Base-by-base conservation (phyloP, 495 filamentous ascomycete genomes). In the Xylaria scruposa region DNA sequence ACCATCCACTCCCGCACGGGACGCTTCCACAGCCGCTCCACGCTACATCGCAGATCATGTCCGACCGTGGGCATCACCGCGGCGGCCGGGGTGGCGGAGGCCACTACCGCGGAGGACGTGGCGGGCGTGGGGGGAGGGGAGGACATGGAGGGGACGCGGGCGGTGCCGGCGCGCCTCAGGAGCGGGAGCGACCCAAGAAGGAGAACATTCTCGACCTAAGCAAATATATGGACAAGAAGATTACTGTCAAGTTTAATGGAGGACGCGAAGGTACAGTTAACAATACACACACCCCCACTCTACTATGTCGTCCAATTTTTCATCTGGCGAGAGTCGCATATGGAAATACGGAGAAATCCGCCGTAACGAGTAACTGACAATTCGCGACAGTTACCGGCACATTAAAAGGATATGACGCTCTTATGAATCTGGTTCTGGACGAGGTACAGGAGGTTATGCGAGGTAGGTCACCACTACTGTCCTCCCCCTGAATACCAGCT, bases 341-440 rank as follows among this genome's bases (percentile, higher is more conserved):
- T 31, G 31, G 29, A 58, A 10, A 15, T 67, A 54, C 36, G 19
- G 47, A 13, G 31, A 31, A 56, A 64, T 53, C 70, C 29, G 26
- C 36, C 7, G 26, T 1, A 10, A 60, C 13, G 13, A 17, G 38
- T 40, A 15, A 54, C 51, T 47, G 38, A 33, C 13, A n/a, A 44
- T 64, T 21, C 9, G 31, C 15, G 40, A 70, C 78, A 98, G 96
- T 97, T 12, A 90, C 88, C 13, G 96, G 96, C 60, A 91, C 88
- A 6, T 87, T 99, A 12, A 99, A 98, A 78, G 96, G 96, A 60
- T 97, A 94, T 76, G 96, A 99, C 76, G 94, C 95, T 75, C 85
- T 99, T 46, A 98, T 98, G 95, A 99, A 98, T 80, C 84, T 99
- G 67, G 96, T 99, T 26, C 85, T 99, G 63, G 97, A 98, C 76